These are phyloP conservation scores for Calcarisporium arbuscula DNA, from an alignment of 2,329 filamentous ascomycete genomes.

Conservation along the genomic window DNA sequence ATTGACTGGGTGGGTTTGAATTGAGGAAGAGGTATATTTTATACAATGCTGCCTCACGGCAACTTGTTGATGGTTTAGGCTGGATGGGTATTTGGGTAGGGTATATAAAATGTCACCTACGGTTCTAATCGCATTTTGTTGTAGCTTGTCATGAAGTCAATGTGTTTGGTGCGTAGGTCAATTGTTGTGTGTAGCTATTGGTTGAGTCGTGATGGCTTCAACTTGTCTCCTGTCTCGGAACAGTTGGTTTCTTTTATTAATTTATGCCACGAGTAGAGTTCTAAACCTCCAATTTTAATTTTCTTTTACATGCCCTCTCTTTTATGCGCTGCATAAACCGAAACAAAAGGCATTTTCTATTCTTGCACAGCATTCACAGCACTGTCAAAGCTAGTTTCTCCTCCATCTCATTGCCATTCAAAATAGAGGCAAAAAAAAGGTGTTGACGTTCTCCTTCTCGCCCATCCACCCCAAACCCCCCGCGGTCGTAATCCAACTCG, in stretches of 20 bases:
- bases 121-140: too few species aligned
- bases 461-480: slow-evolving; percentile 51
- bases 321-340: too few species aligned
- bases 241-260: too few species aligned
- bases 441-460: slow-evolving; percentile 51
- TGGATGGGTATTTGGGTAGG: slow-evolving; percentile 1
- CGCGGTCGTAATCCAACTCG: slow-evolving; percentile 61
- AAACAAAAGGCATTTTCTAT: neutral
- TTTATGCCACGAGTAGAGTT: too few species aligned
- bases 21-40: slow-evolving; percentile 14
- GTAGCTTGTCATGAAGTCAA: neutral
- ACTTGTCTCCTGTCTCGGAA: too few species aligned
- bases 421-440: slow-evolving; percentile 31
- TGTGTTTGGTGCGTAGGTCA: neutral
- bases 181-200: neutral
- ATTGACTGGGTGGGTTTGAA: slow-evolving; percentile 4
- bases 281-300: too few species aligned
- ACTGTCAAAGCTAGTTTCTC: too few species aligned
- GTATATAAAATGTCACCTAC: too few species aligned
- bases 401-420: too few species aligned
- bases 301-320: too few species aligned
- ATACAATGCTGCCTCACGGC: slow-evolving; percentile 44
- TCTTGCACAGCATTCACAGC: too few species aligned
- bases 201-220: slow-evolving; percentile 13
- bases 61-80: slow-evolving; percentile 25